phyloP scores from a whole-genome alignment of 202 grass and related monocot species.

The Dendrocalamus latiflorus region DNA sequence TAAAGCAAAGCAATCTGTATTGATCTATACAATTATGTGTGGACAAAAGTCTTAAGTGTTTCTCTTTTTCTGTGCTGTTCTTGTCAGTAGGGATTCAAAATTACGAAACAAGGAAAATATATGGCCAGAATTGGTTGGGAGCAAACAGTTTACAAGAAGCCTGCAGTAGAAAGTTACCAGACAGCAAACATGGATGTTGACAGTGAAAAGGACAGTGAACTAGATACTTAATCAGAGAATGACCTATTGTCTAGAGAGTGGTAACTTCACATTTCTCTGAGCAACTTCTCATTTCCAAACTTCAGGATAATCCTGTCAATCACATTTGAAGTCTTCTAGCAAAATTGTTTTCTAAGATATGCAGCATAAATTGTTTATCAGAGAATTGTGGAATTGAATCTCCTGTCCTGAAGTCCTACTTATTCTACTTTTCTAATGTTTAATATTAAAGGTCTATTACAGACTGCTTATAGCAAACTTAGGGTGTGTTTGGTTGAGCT shows the following conservation, averaged over 20 bases:
- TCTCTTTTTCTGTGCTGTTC: neutral
- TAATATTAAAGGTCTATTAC: neutral
- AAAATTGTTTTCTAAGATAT: constrained; percentile 19
- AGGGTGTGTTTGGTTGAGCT: too few species aligned
- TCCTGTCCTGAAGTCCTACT: neutral
- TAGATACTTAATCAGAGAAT: constrained; percentile 43
- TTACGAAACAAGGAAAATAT: constrained; percentile 85
- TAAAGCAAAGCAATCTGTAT: neutral
- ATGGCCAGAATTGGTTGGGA: constrained; percentile 81
- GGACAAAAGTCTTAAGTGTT: constrained; percentile 7
- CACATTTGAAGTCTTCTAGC: constrained; percentile 11
- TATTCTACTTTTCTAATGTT: constrained; percentile 17
- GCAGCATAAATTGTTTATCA: neutral
- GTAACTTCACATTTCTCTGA: constrained; percentile 38
- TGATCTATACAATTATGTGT: neutral
- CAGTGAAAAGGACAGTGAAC: constrained; percentile 38
- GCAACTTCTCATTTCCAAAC: neutral
- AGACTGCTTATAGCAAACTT: neutral
- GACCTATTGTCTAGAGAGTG: constrained; percentile 80
- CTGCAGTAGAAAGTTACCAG: constrained; percentile 92
- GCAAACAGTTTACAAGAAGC: constrained; percentile 67
- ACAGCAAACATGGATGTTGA: constrained; percentile 78
- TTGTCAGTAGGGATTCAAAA: constrained; percentile 77
- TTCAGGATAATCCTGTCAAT: neutral
- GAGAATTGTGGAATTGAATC: neutral